These are phyloP conservation scores for Euphorbia celastroides DNA, from an alignment of 441 rosid genomes.

Conservation along the genomic window DNA sequence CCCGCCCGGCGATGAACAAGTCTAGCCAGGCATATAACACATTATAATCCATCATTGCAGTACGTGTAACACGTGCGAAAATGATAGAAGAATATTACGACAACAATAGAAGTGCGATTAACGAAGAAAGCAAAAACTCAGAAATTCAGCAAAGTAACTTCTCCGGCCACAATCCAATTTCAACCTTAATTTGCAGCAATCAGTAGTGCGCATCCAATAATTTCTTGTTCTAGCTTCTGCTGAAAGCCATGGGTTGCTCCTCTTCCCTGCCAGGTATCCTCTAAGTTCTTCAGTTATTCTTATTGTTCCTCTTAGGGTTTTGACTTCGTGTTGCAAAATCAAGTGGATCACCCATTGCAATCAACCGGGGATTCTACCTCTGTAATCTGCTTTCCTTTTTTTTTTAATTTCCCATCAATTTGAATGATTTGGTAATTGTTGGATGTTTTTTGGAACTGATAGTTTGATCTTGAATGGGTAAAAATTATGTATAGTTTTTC, in stretches of 20 bases:
- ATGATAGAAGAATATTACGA: too few species aligned
- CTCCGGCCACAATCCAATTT: not conserved
- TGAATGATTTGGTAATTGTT: too few species aligned
- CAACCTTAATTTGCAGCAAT: conserved; percentile 9
- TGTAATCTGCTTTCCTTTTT: too few species aligned
- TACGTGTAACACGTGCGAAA: too few species aligned
- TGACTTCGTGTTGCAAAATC: not conserved
- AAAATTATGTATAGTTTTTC: not conserved
- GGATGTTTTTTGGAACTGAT: conserved; percentile 1
- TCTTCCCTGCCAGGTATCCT: conserved; percentile 75
- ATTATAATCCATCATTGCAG: too few species aligned
- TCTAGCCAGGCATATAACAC: too few species aligned
- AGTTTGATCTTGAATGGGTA: conserved; percentile 12
- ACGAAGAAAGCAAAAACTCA: too few species aligned
- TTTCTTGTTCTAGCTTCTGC: not conserved
- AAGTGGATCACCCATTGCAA: not conserved
- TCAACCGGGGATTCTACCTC: too few species aligned
- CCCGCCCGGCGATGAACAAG: too few species aligned
- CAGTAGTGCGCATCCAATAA: not conserved
- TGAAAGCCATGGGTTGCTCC: conserved; percentile 66
- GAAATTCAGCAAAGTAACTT: too few species aligned
- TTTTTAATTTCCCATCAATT: not conserved
- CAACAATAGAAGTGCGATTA: too few species aligned
- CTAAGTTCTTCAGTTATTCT: not conserved
- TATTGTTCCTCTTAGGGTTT: not conserved